Base-by-base conservation (phyloP, 108 stramenopile species). In the Cyclotella sp. region DNA sequence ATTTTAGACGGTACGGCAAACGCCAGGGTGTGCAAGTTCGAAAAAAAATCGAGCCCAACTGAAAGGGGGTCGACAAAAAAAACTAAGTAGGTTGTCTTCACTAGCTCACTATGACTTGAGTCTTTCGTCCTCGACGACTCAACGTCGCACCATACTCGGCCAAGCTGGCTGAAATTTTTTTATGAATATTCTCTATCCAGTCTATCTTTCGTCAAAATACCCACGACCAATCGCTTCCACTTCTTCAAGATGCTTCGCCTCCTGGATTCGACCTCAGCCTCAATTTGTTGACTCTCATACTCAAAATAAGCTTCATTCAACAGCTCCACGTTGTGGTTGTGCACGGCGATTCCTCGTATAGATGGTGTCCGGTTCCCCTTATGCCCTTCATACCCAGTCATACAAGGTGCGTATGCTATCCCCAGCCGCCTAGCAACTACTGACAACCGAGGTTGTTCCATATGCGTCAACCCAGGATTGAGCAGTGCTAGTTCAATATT, bases 351-450 rank as follows among this genome's bases (percentile, higher is more conserved):
- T 3, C 95, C 95, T 40, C 87, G 79, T 43, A 96, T 90, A 13
- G 71, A 88, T 12, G 95, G 92, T 6, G 82, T 89, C 15, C 92
- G 83, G 34, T 92, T 90, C 16, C 93, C 91, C 41, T 88, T 85
- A 47, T 93, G 88, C 2, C 88, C 89, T 67, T 96, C 93, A 72
- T 91, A 96, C 3, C 93, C 95, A n/a, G 91, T 28, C 75, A 96
- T 75, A 58, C 95, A 96, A 0, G 95, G 95, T 40, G 91, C 92
- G 59, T 96, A 96, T 0, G 95, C 91, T 29, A 96, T 85, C 13
- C 81, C 84, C 12, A 96, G 76, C 67, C 88, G 84, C 54, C 89
- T 88, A 15, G 95, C 95, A 6, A 91, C 86, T 22, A 65, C 74
- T 9, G 92, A 79, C 8, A 92, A 71, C 26, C 85, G 65, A 24